Evolutionary conservation across 2,329 filamentous ascomycete species (phyloP).

Genomic region (Fusarium pininemorale): DNA sequence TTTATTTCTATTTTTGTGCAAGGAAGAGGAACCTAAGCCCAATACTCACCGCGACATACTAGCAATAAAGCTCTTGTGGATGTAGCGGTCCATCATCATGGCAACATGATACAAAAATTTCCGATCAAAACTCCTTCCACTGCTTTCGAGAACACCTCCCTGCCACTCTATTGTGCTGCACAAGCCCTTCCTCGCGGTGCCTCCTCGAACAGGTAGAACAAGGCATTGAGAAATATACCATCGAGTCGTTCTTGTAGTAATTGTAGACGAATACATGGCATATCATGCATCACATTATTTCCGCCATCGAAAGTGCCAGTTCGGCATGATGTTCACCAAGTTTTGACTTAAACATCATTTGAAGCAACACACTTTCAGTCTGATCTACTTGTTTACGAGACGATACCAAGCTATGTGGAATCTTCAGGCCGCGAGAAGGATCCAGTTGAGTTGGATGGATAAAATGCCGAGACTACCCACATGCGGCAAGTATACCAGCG

Average conservation of each 20-base stretch:
- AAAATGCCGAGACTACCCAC: not conserved
- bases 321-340: not conserved
- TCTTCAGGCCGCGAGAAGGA: not conserved
- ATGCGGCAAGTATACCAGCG: not conserved
- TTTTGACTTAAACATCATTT: not conserved
- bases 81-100: conserved; percentile 76
- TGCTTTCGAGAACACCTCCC: not conserved
- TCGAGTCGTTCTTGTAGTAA: not conserved
- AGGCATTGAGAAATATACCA: not conserved
- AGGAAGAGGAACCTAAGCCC: conserved; percentile 72
- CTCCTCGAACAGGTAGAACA: not conserved
- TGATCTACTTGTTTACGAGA: not conserved
- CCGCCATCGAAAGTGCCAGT: not conserved
- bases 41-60: conserved; percentile 76
- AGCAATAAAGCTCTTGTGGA: conserved; percentile 58
- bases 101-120: conserved; percentile 56
- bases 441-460: not conserved
- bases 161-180: not conserved
- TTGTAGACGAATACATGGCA: not conserved
- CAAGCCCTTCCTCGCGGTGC: not conserved
- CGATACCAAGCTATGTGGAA: not conserved
- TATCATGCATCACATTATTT: not conserved
- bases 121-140: not conserved
- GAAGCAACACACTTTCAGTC: not conserved
- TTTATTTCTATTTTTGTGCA: conserved; percentile 84